A percentile compares a stretch with the other conserved stretches of the same genome.
Evolutionary conservation across 768 basidiomycete genomes (phyloP).

Genomic region (Cyclocybe aegerita): DNA sequence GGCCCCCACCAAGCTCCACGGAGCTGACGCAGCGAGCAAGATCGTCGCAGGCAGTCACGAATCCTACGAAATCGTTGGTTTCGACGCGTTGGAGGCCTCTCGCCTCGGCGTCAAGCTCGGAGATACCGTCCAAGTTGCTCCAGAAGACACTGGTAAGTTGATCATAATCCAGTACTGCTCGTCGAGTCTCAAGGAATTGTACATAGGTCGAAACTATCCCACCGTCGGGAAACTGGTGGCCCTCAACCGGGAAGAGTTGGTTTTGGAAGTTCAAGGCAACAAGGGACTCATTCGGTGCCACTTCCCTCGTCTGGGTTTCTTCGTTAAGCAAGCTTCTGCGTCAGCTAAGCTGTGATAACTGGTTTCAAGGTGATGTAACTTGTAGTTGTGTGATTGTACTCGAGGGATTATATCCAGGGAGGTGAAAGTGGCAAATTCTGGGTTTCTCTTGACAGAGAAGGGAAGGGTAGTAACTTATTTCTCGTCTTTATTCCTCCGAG

Average conservation of each 20-base stretch:
- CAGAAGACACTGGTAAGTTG: conserved; percentile 43
- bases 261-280: conserved; percentile 43
- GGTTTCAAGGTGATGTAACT: not conserved
- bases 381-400: too few species aligned
- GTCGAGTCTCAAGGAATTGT: not conserved
- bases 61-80: conserved; percentile 40
- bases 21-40: conserved; percentile 39
- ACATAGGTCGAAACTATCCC: conserved; percentile 36
- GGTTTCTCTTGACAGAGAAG: too few species aligned
- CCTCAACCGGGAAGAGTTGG: conserved; percentile 46
- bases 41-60: conserved; percentile 38
- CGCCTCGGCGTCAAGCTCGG: conserved; percentile 39
- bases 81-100: conserved; percentile 42
- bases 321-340: conserved; percentile 17
- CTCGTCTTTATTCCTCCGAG: too few species aligned
- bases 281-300: conserved; percentile 46
- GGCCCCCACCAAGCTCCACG: conserved; percentile 29
- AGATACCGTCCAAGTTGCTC: conserved; percentile 30
- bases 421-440: too few species aligned
- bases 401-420: too few species aligned
- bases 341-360: conserved; percentile 14
- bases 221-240: conserved; percentile 52
- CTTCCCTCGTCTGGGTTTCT: conserved; percentile 50
- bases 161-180: too few species aligned
- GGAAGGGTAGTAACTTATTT: too few species aligned